Evolutionary conservation across 1,139 yeast genomes (phyloP).

Genomic region (Schwanniomyces etchellsii): DNA sequence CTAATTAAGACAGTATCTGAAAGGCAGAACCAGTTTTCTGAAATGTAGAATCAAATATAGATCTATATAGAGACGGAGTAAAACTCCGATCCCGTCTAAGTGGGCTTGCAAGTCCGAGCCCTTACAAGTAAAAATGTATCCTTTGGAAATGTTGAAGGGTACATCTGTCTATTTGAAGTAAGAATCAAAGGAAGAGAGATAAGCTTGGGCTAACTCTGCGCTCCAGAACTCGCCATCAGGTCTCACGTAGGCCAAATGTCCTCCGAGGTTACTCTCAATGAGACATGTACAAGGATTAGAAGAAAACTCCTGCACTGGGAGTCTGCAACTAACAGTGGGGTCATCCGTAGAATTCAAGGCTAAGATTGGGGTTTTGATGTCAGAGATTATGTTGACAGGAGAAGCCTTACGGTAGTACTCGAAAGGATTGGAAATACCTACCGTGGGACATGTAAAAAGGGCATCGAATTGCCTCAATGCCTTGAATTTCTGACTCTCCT

Average conservation of each 20-base stretch:
- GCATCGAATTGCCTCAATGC: slow-evolving; percentile 62
- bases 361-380: slow-evolving; percentile 62
- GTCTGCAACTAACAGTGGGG: slow-evolving; percentile 62
- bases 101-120: too few species aligned
- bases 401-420: slow-evolving; percentile 74
- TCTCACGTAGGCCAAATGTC: slow-evolving; percentile 57
- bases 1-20: too few species aligned
- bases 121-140: too few species aligned
- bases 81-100: too few species aligned
- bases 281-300: slow-evolving; percentile 29
- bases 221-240: slow-evolving; percentile 68
- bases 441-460: slow-evolving; percentile 62
- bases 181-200: slow-evolving; percentile 28
- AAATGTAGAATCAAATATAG: too few species aligned
- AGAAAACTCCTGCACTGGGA: slow-evolving; percentile 23
- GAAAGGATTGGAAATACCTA: slow-evolving; percentile 64
- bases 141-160: too few species aligned
- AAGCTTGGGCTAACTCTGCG: slow-evolving; percentile 56
- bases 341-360: slow-evolving; percentile 74
- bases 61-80: too few species aligned
- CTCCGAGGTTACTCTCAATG: slow-evolving; percentile 50
- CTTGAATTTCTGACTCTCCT: slow-evolving; percentile 25
- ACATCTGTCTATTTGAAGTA: too few species aligned
- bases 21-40: too few species aligned
- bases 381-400: slow-evolving; percentile 50